These are phyloP conservation scores for Friedmanniomyces simplex DNA, from an alignment of 495 filamentous ascomycete genomes.

Conservation along the genomic window DNA sequence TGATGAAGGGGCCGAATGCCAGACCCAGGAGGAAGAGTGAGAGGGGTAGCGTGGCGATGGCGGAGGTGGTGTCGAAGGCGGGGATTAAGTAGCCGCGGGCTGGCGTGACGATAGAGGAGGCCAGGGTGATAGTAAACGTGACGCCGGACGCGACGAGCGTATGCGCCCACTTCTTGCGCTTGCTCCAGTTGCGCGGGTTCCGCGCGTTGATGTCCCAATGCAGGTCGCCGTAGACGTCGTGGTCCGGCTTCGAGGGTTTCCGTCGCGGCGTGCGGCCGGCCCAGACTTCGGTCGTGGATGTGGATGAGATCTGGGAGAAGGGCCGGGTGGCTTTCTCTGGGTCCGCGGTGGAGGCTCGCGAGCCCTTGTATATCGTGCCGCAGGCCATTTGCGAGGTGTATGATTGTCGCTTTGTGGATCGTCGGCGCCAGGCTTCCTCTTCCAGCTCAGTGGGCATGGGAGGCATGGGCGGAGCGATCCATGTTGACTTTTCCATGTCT, in stretches of 20 bases:
- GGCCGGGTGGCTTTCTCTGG: neutral
- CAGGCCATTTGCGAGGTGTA: slow-evolving; percentile 1
- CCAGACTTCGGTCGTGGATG: neutral
- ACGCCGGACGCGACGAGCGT: neutral
- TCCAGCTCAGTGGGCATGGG: neutral
- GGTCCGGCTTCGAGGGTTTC: neutral
- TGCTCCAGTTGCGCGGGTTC: neutral
- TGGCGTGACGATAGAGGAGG: slow-evolving; percentile 12
- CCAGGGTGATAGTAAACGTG: slow-evolving; percentile 1
- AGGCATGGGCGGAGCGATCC: neutral
- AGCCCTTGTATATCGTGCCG: neutral
- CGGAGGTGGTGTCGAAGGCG: neutral
- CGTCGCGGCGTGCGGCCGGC: neutral
- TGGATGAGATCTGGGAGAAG: neutral
- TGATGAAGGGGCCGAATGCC: slow-evolving; percentile 13
- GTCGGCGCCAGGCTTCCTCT: slow-evolving; percentile 1
- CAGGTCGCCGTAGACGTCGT: neutral
- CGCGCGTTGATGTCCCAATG: neutral
- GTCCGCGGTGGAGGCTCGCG: neutral
- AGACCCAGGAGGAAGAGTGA: slow-evolving; percentile 15
- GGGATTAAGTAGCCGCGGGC: neutral
- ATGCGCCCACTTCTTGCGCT: neutral
- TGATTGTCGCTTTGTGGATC: neutral
- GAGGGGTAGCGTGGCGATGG: slow-evolving; percentile 4
- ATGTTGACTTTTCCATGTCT: neutral